Base-by-base conservation (phyloP, 2,329 filamentous ascomycete genomes). In the Beauveria medogensis region DNA sequence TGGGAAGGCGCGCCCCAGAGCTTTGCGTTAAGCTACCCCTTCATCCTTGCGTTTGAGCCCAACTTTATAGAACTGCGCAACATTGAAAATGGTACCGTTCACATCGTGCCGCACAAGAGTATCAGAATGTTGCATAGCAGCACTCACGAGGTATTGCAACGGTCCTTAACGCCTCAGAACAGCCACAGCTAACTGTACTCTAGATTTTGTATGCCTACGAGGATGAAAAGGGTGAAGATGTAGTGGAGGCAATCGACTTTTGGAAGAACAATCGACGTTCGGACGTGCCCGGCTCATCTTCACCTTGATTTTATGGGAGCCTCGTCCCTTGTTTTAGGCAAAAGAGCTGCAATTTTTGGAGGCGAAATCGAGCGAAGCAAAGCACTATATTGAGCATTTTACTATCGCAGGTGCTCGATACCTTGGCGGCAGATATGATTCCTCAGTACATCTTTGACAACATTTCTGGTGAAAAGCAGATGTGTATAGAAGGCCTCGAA, bases 131-230 rank as follows among this genome's bases (percentile, higher is more conserved):
- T 99, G 67, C 94, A 99, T 77, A 93, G 92, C 73, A 96, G 91
- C 69, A 96, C 93, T 62, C 87, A 96, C 79, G 94, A 99, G 87
- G 94, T 96, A 78, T 44, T 55, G 24, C 30, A n/a, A 20, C 40
- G n/a, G 20, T 18, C n/a, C 34, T 30, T 34, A 20, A 18, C 10
- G 14, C 52, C 22, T 18, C 8, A 20, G 3, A 40, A 54, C 8
- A 30, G 48, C 10, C 16, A 14, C 55, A 50, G 51, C 58, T 69
- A 62, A 70, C 59, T 41, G 26, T 22, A 1, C 46, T n/a, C 8
- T 46, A 99, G 94, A 97, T 99, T 68, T 77, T 99, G 57, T 97
- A 97, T 75, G 93, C 94, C 54, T 97, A 97, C 73, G 94, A 99
- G 78, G 93, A 97, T 70, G 94, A 99, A 73, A 80, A 85, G 65